Evolutionary conservation across 495 filamentous ascomycete genomes (phyloP), one percentile per base, ranked within the genome.

Genomic region (Sabuloglossum arenarium): DNA sequence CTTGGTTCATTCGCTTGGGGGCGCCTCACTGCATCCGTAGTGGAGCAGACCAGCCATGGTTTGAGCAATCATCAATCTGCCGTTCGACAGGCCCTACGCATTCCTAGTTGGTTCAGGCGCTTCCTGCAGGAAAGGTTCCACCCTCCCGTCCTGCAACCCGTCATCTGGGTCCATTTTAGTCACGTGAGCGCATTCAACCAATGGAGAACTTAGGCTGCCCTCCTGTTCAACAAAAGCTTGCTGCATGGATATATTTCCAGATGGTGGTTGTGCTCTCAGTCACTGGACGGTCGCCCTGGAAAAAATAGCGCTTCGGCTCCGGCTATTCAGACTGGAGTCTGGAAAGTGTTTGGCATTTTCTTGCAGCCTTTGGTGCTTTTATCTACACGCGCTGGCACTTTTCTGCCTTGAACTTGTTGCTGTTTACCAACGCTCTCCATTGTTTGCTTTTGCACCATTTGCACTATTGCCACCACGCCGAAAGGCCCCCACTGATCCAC

Each of bases 261-360:
- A 51, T 30, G 1, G 47, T 43, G 39, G 39, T 43, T 1, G 16
- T 43, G 12, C 47, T 29, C 14, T 19, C 25, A 51, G 3, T 19
- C 21, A 30, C 24, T 51, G 47, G 47, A 51, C 47, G 24, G 24
- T 30, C 28, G 47, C 47, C 47, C 47, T 29, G 11, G 16, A 19
- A 51, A 47, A 51, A 51, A 51, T 51, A 51, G 47, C 47, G 47
- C 47, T n/a, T 51, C 47, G 47, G 47, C 47, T 51, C 47, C 47
- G 47, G 47, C 47, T 51, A 30, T 23, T 51, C 25, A 6, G 9
- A n/a, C 47, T 23, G 47, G 47, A 30, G 8, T 30, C 25, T 51
- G 3, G 25, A 29, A 51, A 6, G 47, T 5, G 21, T 12, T 30
- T 51, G 47, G 47, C 23, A 3, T 12, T 28, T 30, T 51, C 25